Conservation (phyloP, 805 yeast genomes). For the Sungouiella blattae region DNA sequence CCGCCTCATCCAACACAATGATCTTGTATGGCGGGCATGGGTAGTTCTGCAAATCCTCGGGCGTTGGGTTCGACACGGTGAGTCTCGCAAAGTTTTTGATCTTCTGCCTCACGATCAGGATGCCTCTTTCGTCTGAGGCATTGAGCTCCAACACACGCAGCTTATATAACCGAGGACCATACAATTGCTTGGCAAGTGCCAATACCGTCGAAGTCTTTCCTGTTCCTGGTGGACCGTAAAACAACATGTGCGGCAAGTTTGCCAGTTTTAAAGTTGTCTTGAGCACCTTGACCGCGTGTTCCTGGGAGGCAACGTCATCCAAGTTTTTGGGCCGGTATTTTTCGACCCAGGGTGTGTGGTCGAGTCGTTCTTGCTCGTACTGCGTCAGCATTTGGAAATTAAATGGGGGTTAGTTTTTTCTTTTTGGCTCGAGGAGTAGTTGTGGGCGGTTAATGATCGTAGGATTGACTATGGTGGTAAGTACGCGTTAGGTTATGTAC, state of each 20-base stretch:
- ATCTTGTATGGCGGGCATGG: slow-evolving; percentile 97
- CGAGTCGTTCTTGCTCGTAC: slow-evolving; percentile 42
- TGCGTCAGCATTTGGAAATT: slow-evolving; percentile 12
- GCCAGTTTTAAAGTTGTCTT: slow-evolving; percentile 75
- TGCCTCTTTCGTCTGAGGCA: slow-evolving; percentile 91
- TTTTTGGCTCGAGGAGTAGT: too few species aligned
- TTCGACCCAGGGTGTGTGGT: slow-evolving; percentile 87
- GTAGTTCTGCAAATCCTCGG: slow-evolving; percentile 63
- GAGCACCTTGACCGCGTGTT: slow-evolving; percentile 79
- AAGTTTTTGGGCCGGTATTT: slow-evolving; percentile 81
- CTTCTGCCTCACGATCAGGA: slow-evolving; percentile 80
- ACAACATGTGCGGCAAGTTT: slow-evolving; percentile 86
- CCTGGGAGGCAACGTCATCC: slow-evolving; percentile 89
- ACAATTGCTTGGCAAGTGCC: slow-evolving; percentile 76
- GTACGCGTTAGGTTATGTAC: too few species aligned
- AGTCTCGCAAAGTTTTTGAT: slow-evolving; percentile 84
- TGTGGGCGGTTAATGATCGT: too few species aligned
- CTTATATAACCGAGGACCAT: slow-evolving; percentile 65
- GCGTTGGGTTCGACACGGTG: slow-evolving; percentile 75
- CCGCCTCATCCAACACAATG: slow-evolving; percentile 91
- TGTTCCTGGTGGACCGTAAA: slow-evolving; percentile 93
- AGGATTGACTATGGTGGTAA: too few species aligned
- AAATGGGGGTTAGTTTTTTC: too few species aligned
- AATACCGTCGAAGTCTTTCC: slow-evolving; percentile 88
- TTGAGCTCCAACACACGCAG: slow-evolving; percentile 76